Percentiles rank a stretch among this genome's conserved stretches.
phyloP scores from a whole-genome alignment of 2,329 filamentous ascomycete genomes.

The Alternaria rosae region DNA sequence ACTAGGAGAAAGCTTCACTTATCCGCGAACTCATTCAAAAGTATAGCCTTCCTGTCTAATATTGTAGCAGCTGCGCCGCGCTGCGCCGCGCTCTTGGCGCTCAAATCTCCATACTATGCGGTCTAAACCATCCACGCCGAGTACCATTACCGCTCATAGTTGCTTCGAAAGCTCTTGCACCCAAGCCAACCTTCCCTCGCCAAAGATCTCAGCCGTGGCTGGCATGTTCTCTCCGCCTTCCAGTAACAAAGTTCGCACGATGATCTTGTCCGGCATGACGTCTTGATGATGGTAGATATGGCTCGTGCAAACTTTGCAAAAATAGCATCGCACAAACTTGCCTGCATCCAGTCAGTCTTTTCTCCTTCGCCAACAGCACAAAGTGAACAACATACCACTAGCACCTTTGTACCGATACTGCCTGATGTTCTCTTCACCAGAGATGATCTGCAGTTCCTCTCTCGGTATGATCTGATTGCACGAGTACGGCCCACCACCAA shows the following conservation, averaged over 20 bases:
- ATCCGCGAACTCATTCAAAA: too few relatives aligned
- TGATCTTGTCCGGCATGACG: constrained; percentile 51
- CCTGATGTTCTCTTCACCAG: constrained; percentile 29
- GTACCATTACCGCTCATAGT: background rate
- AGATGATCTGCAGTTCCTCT: constrained; percentile 35
- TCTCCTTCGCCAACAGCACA: constrained; percentile 36
- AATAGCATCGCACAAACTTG: constrained; percentile 49
- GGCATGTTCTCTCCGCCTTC: constrained; percentile 47
- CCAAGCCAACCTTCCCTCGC: constrained; percentile 46
- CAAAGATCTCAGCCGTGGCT: constrained; percentile 50
- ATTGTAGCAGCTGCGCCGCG: too few relatives aligned
- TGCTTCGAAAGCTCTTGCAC: constrained; percentile 32
- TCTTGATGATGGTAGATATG: constrained; percentile 53
- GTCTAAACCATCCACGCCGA: too few relatives aligned
- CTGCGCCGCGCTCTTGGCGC: too few relatives aligned
- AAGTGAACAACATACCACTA: background rate
- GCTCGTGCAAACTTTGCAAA: constrained; percentile 49
- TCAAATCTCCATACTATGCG: too few relatives aligned
- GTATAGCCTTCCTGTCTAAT: too few relatives aligned
- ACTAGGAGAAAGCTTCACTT: too few relatives aligned
- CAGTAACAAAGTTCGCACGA: constrained; percentile 50
- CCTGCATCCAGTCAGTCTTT: constrained; percentile 14
- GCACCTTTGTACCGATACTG: constrained; percentile 37
- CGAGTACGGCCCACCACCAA: constrained; percentile 46
- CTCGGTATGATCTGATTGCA: constrained; percentile 48